Base-by-base conservation (phyloP, 306 rosid genomes). In the Cicer chorassanicum region DNA sequence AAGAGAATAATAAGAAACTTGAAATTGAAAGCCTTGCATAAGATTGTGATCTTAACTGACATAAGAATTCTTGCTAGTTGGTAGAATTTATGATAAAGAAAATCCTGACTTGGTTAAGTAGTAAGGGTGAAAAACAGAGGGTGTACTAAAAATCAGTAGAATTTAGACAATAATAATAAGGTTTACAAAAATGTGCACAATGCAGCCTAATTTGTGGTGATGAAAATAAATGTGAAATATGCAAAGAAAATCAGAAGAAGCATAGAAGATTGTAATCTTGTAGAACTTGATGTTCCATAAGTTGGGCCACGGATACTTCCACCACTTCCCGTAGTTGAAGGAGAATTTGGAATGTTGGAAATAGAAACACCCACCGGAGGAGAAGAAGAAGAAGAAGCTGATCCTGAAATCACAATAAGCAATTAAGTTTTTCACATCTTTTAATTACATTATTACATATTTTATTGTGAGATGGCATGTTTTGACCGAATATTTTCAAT, bases 351-450 rank as follows among this genome's bases (percentile, higher is more conserved):
- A 12, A 68, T 21, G 63, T 44, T 70, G 18, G 86, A 51, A 16
- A 65, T 19, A 44, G 83, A 55, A 66, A 62, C 60, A 21, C 44
- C 56, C 1, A 72, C 8, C 9, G 89, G 87, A 68, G 87, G 54
- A 70, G 85, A 70, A 67, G 77, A 80, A 63, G 89, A 68, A 71
- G 2, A 21, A 21, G 86, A 75, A 72, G 68, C 46, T 14, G 78
- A 76, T 2, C 50, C 84, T 81, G 81, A 45, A 49, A 73, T 42
- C 42, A 64, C 42, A 80, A 36, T 29, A n/a, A 46, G n/a, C n/a
- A 54, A 45, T 40, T 39, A 38, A 63, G 48, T 5, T 64, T 38
- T 53, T 39, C 48, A 64, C 18, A 3, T 75, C 40, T 41, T 0
- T 6, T 15, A 19, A 2, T 44, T 38, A 21, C 48, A 19, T 49